Conservation (phyloP, 1,139 yeast species). For the Geotrichum carabidarum region DNA sequence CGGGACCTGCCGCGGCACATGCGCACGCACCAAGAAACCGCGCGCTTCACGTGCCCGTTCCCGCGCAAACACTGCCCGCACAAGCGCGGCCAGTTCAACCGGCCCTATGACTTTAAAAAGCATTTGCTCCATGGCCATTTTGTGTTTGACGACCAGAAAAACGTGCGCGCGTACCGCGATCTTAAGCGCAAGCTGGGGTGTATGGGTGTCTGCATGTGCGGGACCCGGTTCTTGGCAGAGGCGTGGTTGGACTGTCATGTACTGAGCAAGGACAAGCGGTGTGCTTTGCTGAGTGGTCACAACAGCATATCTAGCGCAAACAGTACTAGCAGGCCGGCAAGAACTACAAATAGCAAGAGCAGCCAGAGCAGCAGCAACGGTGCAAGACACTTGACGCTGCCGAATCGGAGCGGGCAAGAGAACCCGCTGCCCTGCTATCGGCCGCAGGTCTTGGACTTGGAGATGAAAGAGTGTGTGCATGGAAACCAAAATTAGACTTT, state of each 20-base stretch:
- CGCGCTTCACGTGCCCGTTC: slow-evolving; percentile 56
- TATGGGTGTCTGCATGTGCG: slow-evolving; percentile 57
- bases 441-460: too few relatives aligned
- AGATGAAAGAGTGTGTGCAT: too few relatives aligned
- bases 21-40: slow-evolving; percentile 56
- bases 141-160: slow-evolving; percentile 44
- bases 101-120: slow-evolving; percentile 66
- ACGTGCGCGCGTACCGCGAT: slow-evolving; percentile 47
- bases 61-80: slow-evolving; percentile 55
- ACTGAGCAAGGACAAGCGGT: slow-evolving; percentile 31
- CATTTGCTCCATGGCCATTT: slow-evolving; percentile 62
- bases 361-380: too few relatives aligned
- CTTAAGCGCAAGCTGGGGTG: slow-evolving; percentile 50
- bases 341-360: too few relatives aligned
- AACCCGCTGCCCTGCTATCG: too few relatives aligned
- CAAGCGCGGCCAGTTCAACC: slow-evolving; percentile 58
- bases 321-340: not conserved
- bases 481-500: too few relatives aligned
- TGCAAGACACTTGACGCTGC: too few relatives aligned
- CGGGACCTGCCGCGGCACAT: slow-evolving; percentile 63
- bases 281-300: slow-evolving; percentile 19
- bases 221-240: slow-evolving; percentile 46
- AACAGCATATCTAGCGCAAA: not conserved
- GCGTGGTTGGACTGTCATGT: slow-evolving; percentile 59
- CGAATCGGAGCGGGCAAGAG: too few relatives aligned